phyloP scores from a whole-genome alignment of 495 filamentous ascomycete species.

The Aspergillus ostianus region DNA sequence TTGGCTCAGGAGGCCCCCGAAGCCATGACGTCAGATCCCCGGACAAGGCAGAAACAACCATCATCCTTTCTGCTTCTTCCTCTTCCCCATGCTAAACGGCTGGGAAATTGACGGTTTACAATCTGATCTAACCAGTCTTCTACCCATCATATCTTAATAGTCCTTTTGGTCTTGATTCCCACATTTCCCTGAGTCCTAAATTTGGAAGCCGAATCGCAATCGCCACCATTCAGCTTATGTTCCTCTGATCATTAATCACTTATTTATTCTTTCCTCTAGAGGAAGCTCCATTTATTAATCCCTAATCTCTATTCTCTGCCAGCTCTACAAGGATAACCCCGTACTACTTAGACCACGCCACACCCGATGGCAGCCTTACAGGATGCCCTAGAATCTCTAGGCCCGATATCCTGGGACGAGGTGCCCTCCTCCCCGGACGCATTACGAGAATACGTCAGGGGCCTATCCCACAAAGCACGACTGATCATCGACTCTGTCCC shows the following conservation, averaged over 20 bases:
- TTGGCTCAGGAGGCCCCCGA: too few species aligned
- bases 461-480: constrained; percentile 62
- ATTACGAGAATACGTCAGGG: constrained; percentile 51
- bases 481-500: constrained; percentile 76
- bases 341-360: background rate
- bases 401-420: constrained; percentile 64
- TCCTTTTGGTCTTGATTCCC: background rate
- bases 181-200: background rate
- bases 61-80: background rate
- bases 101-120: background rate
- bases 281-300: background rate
- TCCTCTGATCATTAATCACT: background rate
- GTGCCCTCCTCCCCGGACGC: constrained; percentile 54
- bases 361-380: constrained; percentile 61
- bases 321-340: background rate
- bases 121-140: background rate
- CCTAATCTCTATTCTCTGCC: background rate
- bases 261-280: background rate
- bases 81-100: background rate
- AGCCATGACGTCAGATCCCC: background rate
- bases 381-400: constrained; percentile 71
- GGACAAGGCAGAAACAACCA: background rate
- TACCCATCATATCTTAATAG: background rate
- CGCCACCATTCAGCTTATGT: background rate
- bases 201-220: background rate